phyloP scores from a whole-genome alignment of 2,329 filamentous ascomycete species.

The Trematosphaeria pertusa region DNA sequence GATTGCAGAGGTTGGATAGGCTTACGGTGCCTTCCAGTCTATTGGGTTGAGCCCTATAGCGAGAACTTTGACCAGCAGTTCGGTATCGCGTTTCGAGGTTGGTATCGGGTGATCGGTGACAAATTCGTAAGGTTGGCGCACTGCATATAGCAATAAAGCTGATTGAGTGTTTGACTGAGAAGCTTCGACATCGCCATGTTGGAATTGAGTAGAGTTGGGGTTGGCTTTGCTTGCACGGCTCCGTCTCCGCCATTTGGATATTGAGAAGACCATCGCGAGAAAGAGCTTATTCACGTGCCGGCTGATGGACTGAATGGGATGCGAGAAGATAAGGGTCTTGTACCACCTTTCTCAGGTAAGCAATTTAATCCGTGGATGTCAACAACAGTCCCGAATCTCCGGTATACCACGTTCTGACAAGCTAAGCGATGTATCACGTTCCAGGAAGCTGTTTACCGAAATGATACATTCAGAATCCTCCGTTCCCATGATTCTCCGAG shows the following conservation, averaged over 20 bases:
- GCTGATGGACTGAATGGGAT: too few relatives aligned
- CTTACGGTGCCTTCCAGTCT: constrained; percentile 76
- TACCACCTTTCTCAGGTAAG: too few relatives aligned
- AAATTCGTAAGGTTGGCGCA: constrained; percentile 59
- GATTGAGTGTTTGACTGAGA: constrained; percentile 47
- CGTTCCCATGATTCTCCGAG: too few relatives aligned
- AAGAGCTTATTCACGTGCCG: too few relatives aligned
- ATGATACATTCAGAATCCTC: too few relatives aligned
- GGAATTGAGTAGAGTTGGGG: constrained; percentile 10
- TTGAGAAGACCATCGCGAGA: constrained; percentile 17
- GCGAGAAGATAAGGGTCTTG: too few relatives aligned
- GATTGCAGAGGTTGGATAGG: constrained; percentile 15
- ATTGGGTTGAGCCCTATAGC: constrained; percentile 78
- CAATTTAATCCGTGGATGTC: too few relatives aligned
- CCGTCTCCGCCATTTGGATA: constrained; percentile 20
- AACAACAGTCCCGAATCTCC: too few relatives aligned
- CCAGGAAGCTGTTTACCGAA: too few relatives aligned
- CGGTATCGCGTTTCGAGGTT: constrained; percentile 51
- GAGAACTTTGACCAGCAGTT: constrained; percentile 68
- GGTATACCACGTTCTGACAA: too few relatives aligned
- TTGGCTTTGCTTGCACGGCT: constrained; percentile 6
- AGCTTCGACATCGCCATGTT: constrained; percentile 8
- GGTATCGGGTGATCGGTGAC: constrained; percentile 57
- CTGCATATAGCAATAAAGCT: constrained; percentile 59
- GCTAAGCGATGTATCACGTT: too few relatives aligned